Evolutionary conservation across 805 yeast species (phyloP).

Genomic region (Starmerella cellae): DNA sequence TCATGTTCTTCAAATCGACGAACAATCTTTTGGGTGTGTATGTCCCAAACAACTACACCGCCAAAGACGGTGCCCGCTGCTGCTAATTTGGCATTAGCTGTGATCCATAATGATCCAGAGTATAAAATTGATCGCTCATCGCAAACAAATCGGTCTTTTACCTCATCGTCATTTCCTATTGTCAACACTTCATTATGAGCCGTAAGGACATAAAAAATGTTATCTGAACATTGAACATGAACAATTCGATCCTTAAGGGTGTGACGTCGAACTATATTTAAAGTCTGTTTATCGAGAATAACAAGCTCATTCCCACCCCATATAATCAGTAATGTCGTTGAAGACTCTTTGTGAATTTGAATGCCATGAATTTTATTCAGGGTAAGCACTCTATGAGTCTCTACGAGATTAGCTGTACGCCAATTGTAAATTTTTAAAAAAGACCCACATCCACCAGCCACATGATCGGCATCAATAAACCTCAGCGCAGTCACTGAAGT

Average conservation of each 20-base stretch:
- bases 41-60: slow-evolving; percentile 67
- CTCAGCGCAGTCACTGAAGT: slow-evolving; percentile 59
- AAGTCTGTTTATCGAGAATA: background rate
- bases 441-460: slow-evolving; percentile 65
- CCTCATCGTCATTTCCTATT: background rate
- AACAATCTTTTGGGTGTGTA: slow-evolving; percentile 31
- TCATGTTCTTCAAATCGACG: slow-evolving; percentile 62
- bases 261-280: background rate
- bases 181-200: slow-evolving; percentile 59
- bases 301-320: slow-evolving; percentile 55
- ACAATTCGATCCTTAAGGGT: slow-evolving; percentile 63
- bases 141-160: background rate
- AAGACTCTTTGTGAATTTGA: too few species aligned
- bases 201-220: slow-evolving; percentile 43
- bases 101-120: slow-evolving; percentile 58
- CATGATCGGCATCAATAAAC: slow-evolving; percentile 28
- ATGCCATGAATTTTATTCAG: slow-evolving; percentile 79
- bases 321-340: slow-evolving; percentile 27
- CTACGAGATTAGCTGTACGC: slow-evolving; percentile 29
- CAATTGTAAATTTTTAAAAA: slow-evolving; percentile 42
- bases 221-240: slow-evolving; percentile 38
- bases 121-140: slow-evolving; percentile 68
- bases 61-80: slow-evolving; percentile 92
- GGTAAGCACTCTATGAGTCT: slow-evolving; percentile 39
- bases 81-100: slow-evolving; percentile 35